Conservation (phyloP, 352 stramenopile species). For the Phytopythium cucurbitacearum region DNA sequence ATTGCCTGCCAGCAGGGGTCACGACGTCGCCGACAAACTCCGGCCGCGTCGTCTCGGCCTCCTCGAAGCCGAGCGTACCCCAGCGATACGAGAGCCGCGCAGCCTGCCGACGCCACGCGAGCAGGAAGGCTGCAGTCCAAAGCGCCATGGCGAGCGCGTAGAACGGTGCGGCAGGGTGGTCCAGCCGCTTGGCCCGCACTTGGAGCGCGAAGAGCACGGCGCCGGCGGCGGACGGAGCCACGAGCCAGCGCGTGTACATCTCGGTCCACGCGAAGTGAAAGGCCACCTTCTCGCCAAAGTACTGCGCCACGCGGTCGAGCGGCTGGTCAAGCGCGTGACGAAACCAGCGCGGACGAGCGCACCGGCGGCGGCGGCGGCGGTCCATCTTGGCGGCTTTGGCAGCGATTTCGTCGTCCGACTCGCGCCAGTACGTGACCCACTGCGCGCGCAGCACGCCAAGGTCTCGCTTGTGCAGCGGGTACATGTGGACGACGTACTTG, state of each 20-base stretch:
- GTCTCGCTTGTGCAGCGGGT: conserved; percentile 87
- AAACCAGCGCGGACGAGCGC: conserved; percentile 14
- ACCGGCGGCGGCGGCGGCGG: conserved; percentile 4
- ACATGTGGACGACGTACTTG: conserved; percentile 78
- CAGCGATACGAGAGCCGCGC: conserved; percentile 82
- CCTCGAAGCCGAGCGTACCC: conserved; percentile 89
- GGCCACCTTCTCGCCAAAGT: conserved; percentile 88
- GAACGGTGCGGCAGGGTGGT: conserved; percentile 69
- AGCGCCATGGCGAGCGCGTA: conserved; percentile 90
- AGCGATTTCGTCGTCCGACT: conserved; percentile 1
- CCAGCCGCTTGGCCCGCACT: conserved; percentile 53
- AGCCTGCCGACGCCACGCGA: conserved; percentile 82
- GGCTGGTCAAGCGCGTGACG: conserved; percentile 58
- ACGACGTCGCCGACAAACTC: conserved; percentile 68
- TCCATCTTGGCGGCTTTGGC: background rate
- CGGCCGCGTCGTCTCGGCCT: conserved; percentile 72
- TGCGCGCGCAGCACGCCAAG: conserved; percentile 44
- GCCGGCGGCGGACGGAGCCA: conserved; percentile 73
- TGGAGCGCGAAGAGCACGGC: conserved; percentile 68
- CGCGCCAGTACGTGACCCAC: conserved; percentile 85
- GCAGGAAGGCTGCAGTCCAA: conserved; percentile 86
- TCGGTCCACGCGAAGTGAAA: conserved; percentile 94
- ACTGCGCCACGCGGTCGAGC: conserved; percentile 83
- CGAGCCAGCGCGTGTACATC: conserved; percentile 89
- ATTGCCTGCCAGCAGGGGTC: conserved; percentile 27